These are phyloP conservation scores for Leishmania major DNA, from an alignment of 208 protist species.

Conservation along the genomic window DNA sequence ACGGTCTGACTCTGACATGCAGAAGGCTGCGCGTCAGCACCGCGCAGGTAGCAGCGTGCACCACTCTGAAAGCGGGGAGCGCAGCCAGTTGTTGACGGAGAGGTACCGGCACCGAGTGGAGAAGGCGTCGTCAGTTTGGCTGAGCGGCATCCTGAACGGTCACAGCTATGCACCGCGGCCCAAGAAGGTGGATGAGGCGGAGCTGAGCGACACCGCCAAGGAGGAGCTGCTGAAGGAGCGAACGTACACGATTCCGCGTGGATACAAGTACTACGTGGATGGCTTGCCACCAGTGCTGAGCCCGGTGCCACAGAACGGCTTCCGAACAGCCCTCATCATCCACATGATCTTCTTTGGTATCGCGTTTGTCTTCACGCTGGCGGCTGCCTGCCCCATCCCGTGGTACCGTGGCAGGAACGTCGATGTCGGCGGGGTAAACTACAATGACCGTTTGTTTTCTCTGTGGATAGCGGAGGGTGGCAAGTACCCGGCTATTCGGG, in stretches of 20 bases:
- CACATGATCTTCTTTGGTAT: constrained; percentile 42
- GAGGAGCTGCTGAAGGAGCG: constrained; percentile 43
- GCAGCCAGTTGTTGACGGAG: constrained; percentile 31
- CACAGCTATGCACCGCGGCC: constrained; percentile 53
- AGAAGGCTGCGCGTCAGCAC: neutral
- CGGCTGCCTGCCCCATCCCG: constrained; percentile 44
- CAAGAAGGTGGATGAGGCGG: constrained; percentile 36
- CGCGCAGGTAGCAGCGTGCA: neutral
- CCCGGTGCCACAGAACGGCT: constrained; percentile 29
- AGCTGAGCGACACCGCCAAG: constrained; percentile 42
- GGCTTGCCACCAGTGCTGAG: constrained; percentile 47
- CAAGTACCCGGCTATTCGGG: constrained; percentile 14
- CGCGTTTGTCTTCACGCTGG: constrained; percentile 48
- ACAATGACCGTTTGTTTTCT: constrained; percentile 41
- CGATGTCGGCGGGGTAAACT: constrained; percentile 36
- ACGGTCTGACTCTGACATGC: constrained; percentile 11
- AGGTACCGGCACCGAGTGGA: constrained; percentile 30
- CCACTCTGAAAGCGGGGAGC: neutral
- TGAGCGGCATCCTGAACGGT: constrained; percentile 53
- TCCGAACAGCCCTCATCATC: constrained; percentile 37
- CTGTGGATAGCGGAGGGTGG: constrained; percentile 47
- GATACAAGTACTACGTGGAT: constrained; percentile 55
- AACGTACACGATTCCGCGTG: constrained; percentile 58
- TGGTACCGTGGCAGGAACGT: constrained; percentile 61
- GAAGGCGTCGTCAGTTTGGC: constrained; percentile 47